Conservation (phyloP, 805 yeast species). For the Cephaloascus albidus region DNA sequence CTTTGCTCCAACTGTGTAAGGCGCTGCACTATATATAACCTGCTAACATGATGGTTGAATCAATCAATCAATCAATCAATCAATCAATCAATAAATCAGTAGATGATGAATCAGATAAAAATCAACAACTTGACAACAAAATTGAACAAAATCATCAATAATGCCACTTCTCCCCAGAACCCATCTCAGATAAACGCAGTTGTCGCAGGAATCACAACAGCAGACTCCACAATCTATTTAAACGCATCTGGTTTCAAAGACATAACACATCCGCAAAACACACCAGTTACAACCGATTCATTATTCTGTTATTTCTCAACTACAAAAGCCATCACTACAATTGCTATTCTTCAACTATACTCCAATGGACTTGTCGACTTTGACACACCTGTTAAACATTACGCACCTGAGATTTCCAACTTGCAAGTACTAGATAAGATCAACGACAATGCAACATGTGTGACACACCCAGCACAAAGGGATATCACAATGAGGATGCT, state of each 20-base stretch:
- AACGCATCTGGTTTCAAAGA: conserved; percentile 13
- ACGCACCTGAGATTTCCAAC: conserved; percentile 20
- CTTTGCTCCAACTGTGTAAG: no score
- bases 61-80: no score
- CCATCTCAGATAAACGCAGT: conserved; percentile 9
- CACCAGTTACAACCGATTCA: neutral
- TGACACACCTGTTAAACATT: conserved; percentile 20
- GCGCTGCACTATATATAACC: no score
- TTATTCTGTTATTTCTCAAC: conserved; percentile 16
- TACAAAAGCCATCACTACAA: conserved; percentile 23
- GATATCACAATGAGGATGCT: conserved; percentile 19
- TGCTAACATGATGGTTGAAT: no score
- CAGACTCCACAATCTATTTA: conserved; percentile 12
- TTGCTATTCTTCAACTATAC: conserved; percentile 22
- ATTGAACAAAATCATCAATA: no score
- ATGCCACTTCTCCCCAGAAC: neutral
- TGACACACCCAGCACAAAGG: conserved; percentile 14
- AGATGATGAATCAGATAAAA: no score
- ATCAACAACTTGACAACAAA: no score
- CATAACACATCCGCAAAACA: conserved; percentile 6
- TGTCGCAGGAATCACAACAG: conserved; percentile 19
- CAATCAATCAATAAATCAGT: no score
- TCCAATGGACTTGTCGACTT: conserved; percentile 21
- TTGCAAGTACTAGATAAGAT: conserved; percentile 17
- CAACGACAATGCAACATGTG: conserved; percentile 14